Percentiles rank a stretch among this genome's conserved stretches.
phyloP scores from a whole-genome alignment of 768 basidiomycete species.

The Boletus vermiculosoides region DNA sequence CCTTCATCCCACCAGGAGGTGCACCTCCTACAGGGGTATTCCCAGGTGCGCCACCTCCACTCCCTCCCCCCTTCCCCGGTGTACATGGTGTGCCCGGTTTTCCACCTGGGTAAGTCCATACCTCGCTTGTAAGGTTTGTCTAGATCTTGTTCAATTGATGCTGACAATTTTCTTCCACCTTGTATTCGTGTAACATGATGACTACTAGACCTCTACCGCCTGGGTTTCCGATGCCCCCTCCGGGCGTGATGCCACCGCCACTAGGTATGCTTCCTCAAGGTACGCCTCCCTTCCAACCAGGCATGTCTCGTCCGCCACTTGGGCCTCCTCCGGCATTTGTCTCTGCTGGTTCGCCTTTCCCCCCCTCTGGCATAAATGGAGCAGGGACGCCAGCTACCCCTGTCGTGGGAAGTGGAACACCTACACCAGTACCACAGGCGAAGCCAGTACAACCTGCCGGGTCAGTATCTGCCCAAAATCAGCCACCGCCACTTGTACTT shows the following conservation, averaged over 20 bases:
- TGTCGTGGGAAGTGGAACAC: constrained; percentile 26
- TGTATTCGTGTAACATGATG: constrained; percentile 11
- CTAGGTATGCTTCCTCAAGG: constrained; percentile 40
- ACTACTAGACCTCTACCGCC: constrained; percentile 47
- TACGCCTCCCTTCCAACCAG: constrained; percentile 38
- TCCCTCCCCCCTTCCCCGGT: constrained; percentile 43
- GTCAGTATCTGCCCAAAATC: constrained; percentile 25
- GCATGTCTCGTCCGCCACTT: constrained; percentile 35
- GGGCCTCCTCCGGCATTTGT: constrained; percentile 38
- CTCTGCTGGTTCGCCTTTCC: constrained; percentile 33
- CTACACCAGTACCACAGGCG: constrained; percentile 13
- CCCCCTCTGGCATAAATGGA: constrained; percentile 25
- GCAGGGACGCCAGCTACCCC: constrained; percentile 15
- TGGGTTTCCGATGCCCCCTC: constrained; percentile 52
- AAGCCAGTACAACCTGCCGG: constrained; percentile 18
- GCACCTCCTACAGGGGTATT: constrained; percentile 39
- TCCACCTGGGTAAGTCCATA: constrained; percentile 51
- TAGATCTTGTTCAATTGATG: constrained; percentile 13
- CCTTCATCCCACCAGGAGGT: constrained; percentile 38
- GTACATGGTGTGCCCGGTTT: constrained; percentile 50
- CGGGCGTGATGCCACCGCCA: constrained; percentile 34
- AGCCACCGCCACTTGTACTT: constrained; percentile 37
- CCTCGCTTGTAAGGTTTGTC: constrained; percentile 14
- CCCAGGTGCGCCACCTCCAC: constrained; percentile 36
- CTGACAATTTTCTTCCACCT: constrained; percentile 19